Evolutionary conservation across 108 stramenopile genomes (phyloP), one percentile per base, ranked within the genome.

Genomic region (Schizochytrium sp.): DNA sequence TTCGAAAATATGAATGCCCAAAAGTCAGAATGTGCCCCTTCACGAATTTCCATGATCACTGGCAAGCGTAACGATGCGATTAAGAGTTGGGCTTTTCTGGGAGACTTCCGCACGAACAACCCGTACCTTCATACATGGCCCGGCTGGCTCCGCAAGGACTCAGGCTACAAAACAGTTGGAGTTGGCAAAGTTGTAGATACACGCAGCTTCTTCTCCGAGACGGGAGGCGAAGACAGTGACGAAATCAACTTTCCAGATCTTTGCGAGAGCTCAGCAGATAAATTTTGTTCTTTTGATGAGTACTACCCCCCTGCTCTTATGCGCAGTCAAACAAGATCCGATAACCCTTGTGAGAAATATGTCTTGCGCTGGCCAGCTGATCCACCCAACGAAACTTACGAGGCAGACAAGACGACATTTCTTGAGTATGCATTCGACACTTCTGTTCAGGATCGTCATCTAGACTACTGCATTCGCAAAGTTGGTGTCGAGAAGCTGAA

Each of bases 61-160:
- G 91, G 91, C 56, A 40, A 72, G 46, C 61, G 87, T 17, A 89
- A 89, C 57, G 88, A 89, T 42, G 46, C 88, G 19, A 72, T 88
- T 42, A 28, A 41, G 15, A 56, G 28, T 61, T 91, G 61, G 46
- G 47, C 46, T 12, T 88, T 91, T 44, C 47, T 28, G 19, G 87
- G 47, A 46, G 15, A 38, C 3, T 88, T 88, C 59, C 58, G 87
- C 4, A 3, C 46, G 10, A 0, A 3, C 0, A 49, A 83, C 47
- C 0, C 47, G n/a, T 55, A 55, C 15, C 47, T 83, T 8, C 53
- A 55, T 10, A 83, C 76, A 56, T 55, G 49, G 76, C 76, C 76
- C 15, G 76, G 76, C n/a, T 83, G 47, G 50, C 3, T 83, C 17
- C 47, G 76, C 1, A 55, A 47, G 47, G 10, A 83, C 38, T 7